Evolutionary conservation across 2,329 filamentous ascomycete genomes (phyloP).

Genomic region (Chrysosporium queenslandicum): DNA sequence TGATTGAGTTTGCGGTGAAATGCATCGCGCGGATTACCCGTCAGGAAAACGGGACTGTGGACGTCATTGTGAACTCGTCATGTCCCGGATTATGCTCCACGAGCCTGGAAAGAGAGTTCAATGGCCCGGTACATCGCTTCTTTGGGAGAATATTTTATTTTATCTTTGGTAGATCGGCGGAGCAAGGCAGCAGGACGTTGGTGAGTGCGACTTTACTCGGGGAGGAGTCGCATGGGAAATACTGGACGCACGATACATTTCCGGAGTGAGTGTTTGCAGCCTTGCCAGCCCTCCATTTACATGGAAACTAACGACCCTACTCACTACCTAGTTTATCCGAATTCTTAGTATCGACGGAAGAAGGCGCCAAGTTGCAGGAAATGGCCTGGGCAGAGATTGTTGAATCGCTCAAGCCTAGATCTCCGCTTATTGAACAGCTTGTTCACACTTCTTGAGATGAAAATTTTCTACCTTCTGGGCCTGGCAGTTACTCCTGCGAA

Average conservation of each 20-base stretch:
- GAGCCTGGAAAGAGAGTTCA: conserved; percentile 34
- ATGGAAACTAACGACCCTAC: neutral
- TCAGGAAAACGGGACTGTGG: conserved; percentile 27
- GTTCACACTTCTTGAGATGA: neutral
- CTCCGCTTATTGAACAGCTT: neutral
- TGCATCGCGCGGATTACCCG: conserved; percentile 27
- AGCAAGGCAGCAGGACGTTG: conserved; percentile 37
- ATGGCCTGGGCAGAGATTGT: conserved; percentile 14
- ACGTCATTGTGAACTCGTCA: conserved; percentile 37
- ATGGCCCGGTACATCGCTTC: conserved; percentile 28
- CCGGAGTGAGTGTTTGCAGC: conserved; percentile 15
- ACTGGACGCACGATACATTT: conserved; percentile 31
- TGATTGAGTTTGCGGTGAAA: conserved; percentile 36
- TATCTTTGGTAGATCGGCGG: conserved; percentile 35
- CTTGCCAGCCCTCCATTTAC: neutral
- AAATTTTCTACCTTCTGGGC: too few species aligned
- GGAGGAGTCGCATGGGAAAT: conserved; percentile 35
- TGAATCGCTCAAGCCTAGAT: conserved; percentile 10
- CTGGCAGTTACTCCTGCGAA: neutral
- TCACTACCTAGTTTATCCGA: conserved; percentile 7
- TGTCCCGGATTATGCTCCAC: conserved; percentile 39
- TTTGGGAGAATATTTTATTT: conserved; percentile 28
- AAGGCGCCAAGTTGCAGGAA: conserved; percentile 9
- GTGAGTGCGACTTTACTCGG: conserved; percentile 36
- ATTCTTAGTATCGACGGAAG: conserved; percentile 9